Evolutionary conservation across 2,329 filamentous ascomycete species (phyloP).

Genomic region (Nemania bipapillata): DNA sequence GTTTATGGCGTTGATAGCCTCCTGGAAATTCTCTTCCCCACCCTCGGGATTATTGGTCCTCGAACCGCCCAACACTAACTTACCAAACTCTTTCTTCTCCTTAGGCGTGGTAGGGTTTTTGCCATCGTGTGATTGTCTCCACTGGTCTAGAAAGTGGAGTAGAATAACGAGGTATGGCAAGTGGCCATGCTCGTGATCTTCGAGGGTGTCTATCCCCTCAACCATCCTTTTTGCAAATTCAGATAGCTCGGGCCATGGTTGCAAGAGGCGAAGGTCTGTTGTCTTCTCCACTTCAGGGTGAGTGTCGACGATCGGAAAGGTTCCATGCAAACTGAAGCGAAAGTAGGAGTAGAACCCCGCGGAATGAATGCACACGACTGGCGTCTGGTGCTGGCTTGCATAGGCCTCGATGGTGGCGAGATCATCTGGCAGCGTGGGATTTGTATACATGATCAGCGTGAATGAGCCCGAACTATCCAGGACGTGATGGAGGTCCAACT

Average conservation of each 20-base stretch:
- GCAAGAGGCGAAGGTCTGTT: constrained; percentile 83
- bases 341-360: constrained; percentile 92
- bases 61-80: constrained; percentile 72
- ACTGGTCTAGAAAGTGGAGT: constrained; percentile 81
- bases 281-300: constrained; percentile 89
- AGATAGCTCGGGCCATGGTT: constrained; percentile 84
- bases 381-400: constrained; percentile 68
- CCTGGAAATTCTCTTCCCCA: constrained; percentile 96
- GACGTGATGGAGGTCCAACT: constrained; percentile 55
- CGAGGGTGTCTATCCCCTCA: constrained; percentile 73
- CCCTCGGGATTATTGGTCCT: constrained; percentile 81
- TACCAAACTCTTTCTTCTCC: constrained; percentile 86
- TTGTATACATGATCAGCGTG: constrained; percentile 66
- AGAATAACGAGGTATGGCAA: constrained; percentile 87
- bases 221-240: constrained; percentile 75
- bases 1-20: constrained; percentile 86
- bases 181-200: constrained; percentile 87
- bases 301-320: constrained; percentile 93
- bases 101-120: constrained; percentile 77
- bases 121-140: constrained; percentile 78
- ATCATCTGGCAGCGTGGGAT: constrained; percentile 60
- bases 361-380: constrained; percentile 85
- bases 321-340: constrained; percentile 77
- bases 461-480: constrained; percentile 58
- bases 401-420: constrained; percentile 61